A percentile compares a stretch with the other conserved stretches of the same genome.
phyloP scores from a whole-genome alignment of 225 moss, liverwort and hornwort species.

The Lunularia cruciata region DNA sequence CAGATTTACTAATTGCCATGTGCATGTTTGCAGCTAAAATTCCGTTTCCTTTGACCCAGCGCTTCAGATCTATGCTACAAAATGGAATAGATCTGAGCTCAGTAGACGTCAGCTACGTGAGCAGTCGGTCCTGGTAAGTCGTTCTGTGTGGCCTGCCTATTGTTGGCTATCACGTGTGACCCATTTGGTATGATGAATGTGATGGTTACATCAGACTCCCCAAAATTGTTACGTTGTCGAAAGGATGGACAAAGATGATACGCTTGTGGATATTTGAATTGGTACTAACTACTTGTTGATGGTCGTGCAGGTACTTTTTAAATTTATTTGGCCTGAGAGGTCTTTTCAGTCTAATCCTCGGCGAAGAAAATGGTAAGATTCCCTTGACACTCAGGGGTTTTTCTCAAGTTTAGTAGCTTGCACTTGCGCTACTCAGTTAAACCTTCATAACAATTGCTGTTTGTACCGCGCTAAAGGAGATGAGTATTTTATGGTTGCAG shows the following conservation, averaged over 20 bases:
- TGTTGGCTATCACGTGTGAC: background rate
- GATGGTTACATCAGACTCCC: too few relatives aligned
- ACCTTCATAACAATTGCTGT: too few relatives aligned
- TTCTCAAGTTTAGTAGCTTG: background rate
- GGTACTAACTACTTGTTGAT: too few relatives aligned
- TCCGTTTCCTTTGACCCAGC: slow-evolving; percentile 92
- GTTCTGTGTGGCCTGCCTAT: background rate
- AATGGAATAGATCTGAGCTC: slow-evolving; percentile 93
- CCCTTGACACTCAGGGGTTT: background rate
- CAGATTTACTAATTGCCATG: too few relatives aligned
- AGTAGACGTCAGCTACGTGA: slow-evolving; percentile 96
- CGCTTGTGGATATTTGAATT: too few relatives aligned
- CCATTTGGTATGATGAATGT: background rate
- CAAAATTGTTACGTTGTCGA: too few relatives aligned
- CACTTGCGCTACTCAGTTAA: background rate
- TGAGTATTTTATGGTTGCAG: slow-evolving; percentile 18
- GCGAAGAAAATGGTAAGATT: slow-evolving; percentile 81
- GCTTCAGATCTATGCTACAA: slow-evolving; percentile 93
- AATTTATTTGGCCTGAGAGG: slow-evolving; percentile 92
- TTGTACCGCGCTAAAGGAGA: background rate
- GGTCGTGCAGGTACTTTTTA: slow-evolving; percentile 64
- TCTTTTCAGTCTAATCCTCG: slow-evolving; percentile 90
- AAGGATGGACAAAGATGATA: too few relatives aligned
- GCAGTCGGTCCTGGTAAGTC: slow-evolving; percentile 86
- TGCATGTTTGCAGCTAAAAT: slow-evolving; percentile 70